Conservation (phyloP, 768 basidiomycete species). For the Phlebiopsis gigantea region DNA sequence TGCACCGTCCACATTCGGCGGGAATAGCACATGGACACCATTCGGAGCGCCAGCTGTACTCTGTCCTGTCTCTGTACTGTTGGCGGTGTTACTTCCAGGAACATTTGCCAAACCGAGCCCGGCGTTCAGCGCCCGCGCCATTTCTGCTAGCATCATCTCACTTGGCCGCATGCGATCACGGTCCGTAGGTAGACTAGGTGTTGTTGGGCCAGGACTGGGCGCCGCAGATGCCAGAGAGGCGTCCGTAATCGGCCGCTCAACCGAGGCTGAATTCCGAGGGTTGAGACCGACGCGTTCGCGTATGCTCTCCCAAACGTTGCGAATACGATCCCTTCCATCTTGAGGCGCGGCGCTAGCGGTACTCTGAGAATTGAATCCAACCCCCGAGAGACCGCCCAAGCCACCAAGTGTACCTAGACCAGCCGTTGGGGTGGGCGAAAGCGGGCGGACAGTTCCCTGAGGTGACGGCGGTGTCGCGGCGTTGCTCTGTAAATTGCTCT, state of each 20-base stretch:
- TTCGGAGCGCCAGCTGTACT: not conserved
- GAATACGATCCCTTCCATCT: conserved; percentile 37
- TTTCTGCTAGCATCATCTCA: conserved; percentile 72
- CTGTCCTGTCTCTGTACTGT: not conserved
- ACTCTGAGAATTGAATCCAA: conserved; percentile 12
- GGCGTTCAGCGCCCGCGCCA: conserved; percentile 75
- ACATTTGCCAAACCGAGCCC: conserved; percentile 40
- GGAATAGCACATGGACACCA: not conserved
- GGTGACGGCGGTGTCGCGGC: conserved; percentile 9
- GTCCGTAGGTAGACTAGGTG: not conserved
- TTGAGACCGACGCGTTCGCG: conserved; percentile 62
- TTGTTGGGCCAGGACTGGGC: not conserved
- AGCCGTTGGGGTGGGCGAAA: conserved; percentile 38
- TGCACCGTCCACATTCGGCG: conserved; percentile 9
- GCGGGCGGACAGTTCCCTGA: conserved; percentile 26
- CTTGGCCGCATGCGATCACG: conserved; percentile 42
- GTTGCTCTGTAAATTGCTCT: conserved; percentile 23
- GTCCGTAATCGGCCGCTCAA: not conserved
- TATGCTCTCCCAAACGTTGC: conserved; percentile 63
- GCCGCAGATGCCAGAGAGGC: not conserved
- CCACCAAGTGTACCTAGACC: conserved; percentile 27
- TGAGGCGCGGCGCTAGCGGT: conserved; percentile 2
- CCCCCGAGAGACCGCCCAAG: conserved; percentile 24
- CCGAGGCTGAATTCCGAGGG: conserved; percentile 4
- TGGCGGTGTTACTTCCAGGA: not conserved